Percentiles rank a stretch among this genome's conserved stretches.
phyloP scores from a whole-genome alignment of 1,284 basidiomycete species.

The Waitea zeae region DNA sequence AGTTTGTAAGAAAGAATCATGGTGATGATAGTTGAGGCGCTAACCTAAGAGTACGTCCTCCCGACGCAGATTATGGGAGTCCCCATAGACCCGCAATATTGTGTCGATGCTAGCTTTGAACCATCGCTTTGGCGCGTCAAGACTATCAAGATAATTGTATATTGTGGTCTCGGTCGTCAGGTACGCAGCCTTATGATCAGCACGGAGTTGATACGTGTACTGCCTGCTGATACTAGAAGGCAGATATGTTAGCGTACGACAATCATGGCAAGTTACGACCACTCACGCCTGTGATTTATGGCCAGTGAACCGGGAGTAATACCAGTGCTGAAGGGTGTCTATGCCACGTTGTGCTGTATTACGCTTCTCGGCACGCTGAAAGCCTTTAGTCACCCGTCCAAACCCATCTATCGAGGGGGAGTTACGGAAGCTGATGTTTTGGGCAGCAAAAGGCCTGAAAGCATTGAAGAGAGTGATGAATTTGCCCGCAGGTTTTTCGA shows the following conservation, averaged over 20 bases:
- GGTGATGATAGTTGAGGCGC: conserved; percentile 10
- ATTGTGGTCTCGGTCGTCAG: conserved; percentile 49
- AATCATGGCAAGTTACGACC: not conserved
- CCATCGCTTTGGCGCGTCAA: conserved; percentile 50
- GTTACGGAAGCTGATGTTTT: conserved; percentile 13
- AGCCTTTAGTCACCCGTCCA: conserved; percentile 27
- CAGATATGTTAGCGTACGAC: conserved; percentile 2
- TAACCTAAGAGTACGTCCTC: conserved; percentile 57
- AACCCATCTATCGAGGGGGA: conserved; percentile 38
- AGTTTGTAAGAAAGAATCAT: not conserved
- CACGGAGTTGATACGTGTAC: conserved; percentile 38
- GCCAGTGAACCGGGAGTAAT: conserved; percentile 15
- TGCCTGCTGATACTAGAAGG: conserved; percentile 26
- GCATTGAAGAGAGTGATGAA: conserved; percentile 61
- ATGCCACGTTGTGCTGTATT: conserved; percentile 33
- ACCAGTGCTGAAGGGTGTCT: conserved; percentile 35
- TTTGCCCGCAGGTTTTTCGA: conserved; percentile 37
- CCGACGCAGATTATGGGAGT: conserved; percentile 34
- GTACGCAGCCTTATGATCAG: conserved; percentile 46
- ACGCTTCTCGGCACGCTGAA: conserved; percentile 30
- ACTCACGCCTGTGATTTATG: not conserved
- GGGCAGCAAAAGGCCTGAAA: conserved; percentile 26
- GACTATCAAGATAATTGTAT: conserved; percentile 44
- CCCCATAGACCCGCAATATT: conserved; percentile 38
- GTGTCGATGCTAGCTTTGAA: conserved; percentile 50